A percentile compares a stretch with the other conserved stretches of the same genome.
Conservation (phyloP, 495 filamentous ascomycete genomes). For the Annulohypoxylon maeteangense region DNA sequence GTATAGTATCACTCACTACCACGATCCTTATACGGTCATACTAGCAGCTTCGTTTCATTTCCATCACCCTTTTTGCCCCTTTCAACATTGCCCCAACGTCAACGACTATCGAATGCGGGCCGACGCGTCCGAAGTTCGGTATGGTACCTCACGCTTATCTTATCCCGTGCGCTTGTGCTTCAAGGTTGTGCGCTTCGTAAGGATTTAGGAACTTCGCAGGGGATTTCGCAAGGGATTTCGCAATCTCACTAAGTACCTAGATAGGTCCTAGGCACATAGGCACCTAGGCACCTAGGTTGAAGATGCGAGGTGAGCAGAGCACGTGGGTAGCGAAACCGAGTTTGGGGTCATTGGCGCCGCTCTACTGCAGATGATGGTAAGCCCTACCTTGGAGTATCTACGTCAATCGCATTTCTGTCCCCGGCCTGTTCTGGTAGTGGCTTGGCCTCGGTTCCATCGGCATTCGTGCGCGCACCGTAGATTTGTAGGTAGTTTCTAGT, state of each 20-base stretch:
- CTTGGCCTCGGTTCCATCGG: constrained; percentile 45
- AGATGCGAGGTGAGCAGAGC: constrained; percentile 74
- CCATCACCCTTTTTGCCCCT: not conserved
- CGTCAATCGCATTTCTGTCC: constrained; percentile 35
- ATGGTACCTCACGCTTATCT: constrained; percentile 42
- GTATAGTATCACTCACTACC: not conserved
- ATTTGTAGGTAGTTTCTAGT: not conserved
- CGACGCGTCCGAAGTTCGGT: constrained; percentile 45
- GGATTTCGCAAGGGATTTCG: constrained; percentile 58
- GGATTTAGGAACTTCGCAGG: too few relatives aligned
- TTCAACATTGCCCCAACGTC: not conserved
- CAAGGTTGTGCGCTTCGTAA: too few relatives aligned
- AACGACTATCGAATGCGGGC: constrained; percentile 27
- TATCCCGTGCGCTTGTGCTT: constrained; percentile 34
- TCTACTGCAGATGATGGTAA: constrained; percentile 38
- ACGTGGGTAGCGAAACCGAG: constrained; percentile 49
- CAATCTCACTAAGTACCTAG: constrained; percentile 73
- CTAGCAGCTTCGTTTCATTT: not conserved
- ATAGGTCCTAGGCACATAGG: too few relatives aligned
- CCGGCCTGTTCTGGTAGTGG: constrained; percentile 14
- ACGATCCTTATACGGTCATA: not conserved
- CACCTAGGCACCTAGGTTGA: too few relatives aligned
- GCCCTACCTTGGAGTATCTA: constrained; percentile 41
- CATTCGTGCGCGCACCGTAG: constrained; percentile 30
- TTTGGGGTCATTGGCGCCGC: constrained; percentile 39